Base-by-base conservation (phyloP, 257 asterid genomes). In the Solanum sejunctum region DNA sequence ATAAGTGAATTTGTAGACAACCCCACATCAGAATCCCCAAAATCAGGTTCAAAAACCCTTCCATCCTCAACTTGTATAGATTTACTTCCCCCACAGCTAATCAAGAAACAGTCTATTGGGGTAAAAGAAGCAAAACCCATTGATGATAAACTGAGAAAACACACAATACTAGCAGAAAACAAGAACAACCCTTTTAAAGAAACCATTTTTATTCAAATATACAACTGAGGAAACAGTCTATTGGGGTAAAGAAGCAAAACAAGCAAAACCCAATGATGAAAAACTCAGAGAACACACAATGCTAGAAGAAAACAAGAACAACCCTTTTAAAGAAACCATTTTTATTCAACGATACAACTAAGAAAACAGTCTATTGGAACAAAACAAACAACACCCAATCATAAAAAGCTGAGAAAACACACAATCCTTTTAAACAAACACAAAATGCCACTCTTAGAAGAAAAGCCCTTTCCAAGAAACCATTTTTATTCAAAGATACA, bases 41-140 rank as follows among this genome's bases (percentile, higher is more conserved):
- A 78, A 85, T 87, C 91, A 81, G 91, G 87, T 56, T 85, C 87
- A 57, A 89, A 89, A 82, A 84, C 49, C 79, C 91, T 87, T 28
- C 91, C 91, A 85, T 89, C 89, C 43, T 87, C 90, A 80, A 71
- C 61, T 73, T 85, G 61, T 71, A 81, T 73, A 20, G 87, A 45
- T 63, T 80, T 87, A 84, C 77, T 84, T 11, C 36, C 70, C 64
- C 88, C 91, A 85, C 89, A 89, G 80, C 84, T 87, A 78, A 89
- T 89, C 83, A 89, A 87, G 84, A 85, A 81, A 60, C 83, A 83
- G 63, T 87, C 91, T 12, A 54, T 55, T 71, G 91, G 89, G 60
- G 67, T 87, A 84, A 89, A 89, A 45, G 88, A 84, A 83, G 81
- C 82, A 32, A 71, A 81, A 16, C 63, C 70, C 36, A 89, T 67